Evolutionary conservation across 2,329 filamentous ascomycete genomes (phyloP).

Genomic region (Xylaria sp.): DNA sequence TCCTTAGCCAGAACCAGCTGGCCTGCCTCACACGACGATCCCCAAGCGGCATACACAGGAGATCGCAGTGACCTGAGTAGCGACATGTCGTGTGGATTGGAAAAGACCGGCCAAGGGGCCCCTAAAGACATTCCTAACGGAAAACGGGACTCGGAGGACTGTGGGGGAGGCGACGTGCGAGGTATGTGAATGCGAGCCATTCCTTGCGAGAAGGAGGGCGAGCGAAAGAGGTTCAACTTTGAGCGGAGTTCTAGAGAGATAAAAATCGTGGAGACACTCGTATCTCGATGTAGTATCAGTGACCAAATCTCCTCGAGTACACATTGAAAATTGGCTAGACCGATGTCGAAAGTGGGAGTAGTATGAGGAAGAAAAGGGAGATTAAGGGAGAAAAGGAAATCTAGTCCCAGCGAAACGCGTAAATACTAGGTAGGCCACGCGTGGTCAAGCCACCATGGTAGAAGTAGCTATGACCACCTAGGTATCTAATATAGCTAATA

Average conservation of each 20-base stretch:
- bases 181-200: slow-evolving; percentile 51
- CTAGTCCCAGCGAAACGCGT: slow-evolving; percentile 27
- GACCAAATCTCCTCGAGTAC: slow-evolving; percentile 46
- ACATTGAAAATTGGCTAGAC: slow-evolving; percentile 39
- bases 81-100: slow-evolving; percentile 60
- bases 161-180: slow-evolving; percentile 80
- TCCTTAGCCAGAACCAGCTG: slow-evolving; percentile 56
- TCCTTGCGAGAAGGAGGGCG: slow-evolving; percentile 41
- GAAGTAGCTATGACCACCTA: slow-evolving; percentile 29
- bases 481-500: background rate
- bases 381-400: slow-evolving; percentile 31
- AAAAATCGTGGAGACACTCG: slow-evolving; percentile 39
- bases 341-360: slow-evolving; percentile 40
- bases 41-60: slow-evolving; percentile 60
- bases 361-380: slow-evolving; percentile 25
- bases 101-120: slow-evolving; percentile 54
- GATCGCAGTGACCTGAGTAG: slow-evolving; percentile 69
- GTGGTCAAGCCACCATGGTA: slow-evolving; percentile 23
- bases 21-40: slow-evolving; percentile 55
- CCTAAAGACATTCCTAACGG: slow-evolving; percentile 73
- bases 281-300: slow-evolving; percentile 50
- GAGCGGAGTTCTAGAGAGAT: slow-evolving; percentile 39
- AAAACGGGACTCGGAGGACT: slow-evolving; percentile 82
- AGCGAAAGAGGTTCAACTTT: slow-evolving; percentile 60
- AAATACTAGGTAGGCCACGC: slow-evolving; percentile 15